phyloP scores from a whole-genome alignment of 345 rosid genomes.

The Nephelium lappaceum region DNA sequence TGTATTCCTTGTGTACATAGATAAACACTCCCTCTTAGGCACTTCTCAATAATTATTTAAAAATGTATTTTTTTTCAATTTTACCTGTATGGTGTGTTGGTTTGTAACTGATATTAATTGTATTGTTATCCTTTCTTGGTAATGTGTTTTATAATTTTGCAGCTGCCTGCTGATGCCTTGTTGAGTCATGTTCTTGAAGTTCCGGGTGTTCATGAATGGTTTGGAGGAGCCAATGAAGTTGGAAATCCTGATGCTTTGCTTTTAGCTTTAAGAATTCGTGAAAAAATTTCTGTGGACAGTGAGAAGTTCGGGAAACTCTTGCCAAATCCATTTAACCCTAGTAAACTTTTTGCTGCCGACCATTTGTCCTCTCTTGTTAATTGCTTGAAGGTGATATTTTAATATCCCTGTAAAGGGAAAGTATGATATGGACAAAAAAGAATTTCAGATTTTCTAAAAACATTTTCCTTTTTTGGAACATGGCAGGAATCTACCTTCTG shows the following conservation, averaged over 20 bases:
- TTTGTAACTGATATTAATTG: background rate
- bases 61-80: background rate
- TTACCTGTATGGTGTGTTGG: background rate
- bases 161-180: constrained; percentile 72
- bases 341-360: constrained; percentile 67
- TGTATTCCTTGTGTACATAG: background rate
- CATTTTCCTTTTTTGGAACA: constrained; percentile 22
- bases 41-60: background rate
- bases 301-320: constrained; percentile 57
- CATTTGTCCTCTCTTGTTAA: constrained; percentile 63
- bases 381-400: constrained; percentile 76
- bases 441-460: constrained; percentile 6
- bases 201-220: constrained; percentile 72
- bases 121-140: background rate
- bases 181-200: constrained; percentile 70
- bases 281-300: constrained; percentile 54
- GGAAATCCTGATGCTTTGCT: constrained; percentile 97
- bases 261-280: constrained; percentile 69
- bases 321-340: constrained; percentile 79
- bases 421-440: background rate
- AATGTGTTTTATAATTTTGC: constrained; percentile 23
- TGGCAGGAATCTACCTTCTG: constrained; percentile 95
- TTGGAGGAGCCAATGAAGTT: constrained; percentile 62
- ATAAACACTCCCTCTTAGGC: background rate
- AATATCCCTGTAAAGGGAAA: background rate